A percentile compares a stretch with the other conserved stretches of the same genome.
Evolutionary conservation across 129 eudicot species (phyloP).

Genomic region (Escallonia rubra): DNA sequence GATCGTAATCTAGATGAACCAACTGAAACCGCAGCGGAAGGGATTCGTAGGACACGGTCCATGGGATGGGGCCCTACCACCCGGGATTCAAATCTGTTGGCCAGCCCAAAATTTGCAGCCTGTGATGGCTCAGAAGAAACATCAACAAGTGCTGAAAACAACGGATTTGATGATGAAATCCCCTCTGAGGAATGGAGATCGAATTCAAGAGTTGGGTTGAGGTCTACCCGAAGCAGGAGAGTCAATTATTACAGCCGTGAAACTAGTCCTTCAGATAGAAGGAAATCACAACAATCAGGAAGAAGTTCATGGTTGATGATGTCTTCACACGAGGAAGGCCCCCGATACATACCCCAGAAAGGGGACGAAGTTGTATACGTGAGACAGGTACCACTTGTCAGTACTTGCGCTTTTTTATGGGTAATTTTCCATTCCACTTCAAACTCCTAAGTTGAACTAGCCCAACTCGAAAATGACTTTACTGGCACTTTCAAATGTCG

Average conservation of each 20-base stretch:
- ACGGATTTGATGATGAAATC: constrained; percentile 32
- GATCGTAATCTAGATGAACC: constrained; percentile 36
- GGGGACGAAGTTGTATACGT: constrained; percentile 85
- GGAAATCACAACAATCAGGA: constrained; percentile 48
- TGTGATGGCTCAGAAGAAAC: constrained; percentile 40
- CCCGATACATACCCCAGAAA: constrained; percentile 79
- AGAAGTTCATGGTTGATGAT: constrained; percentile 79
- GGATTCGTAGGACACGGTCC: constrained; percentile 47
- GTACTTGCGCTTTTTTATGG: background rate
- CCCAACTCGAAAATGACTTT: too few relatives aligned
- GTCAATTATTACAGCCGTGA: constrained; percentile 38
- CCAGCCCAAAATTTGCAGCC: constrained; percentile 22
- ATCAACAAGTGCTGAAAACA: constrained; percentile 33
- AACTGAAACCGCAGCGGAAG: constrained; percentile 27
- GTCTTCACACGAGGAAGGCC: constrained; percentile 58
- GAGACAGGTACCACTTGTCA: constrained; percentile 57
- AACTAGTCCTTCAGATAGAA: constrained; percentile 45
- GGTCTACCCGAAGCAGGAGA: constrained; percentile 75
- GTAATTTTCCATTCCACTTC: too few relatives aligned
- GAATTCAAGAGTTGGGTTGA: constrained; percentile 49
- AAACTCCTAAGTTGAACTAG: too few relatives aligned
- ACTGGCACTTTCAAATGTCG: too few relatives aligned
- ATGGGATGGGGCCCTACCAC: constrained; percentile 22
- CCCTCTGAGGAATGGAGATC: constrained; percentile 50
- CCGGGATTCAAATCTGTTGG: constrained; percentile 13